Percentiles rank a stretch among this genome's conserved stretches.
Evolutionary conservation across 495 filamentous ascomycete species (phyloP).

Genomic region (Monascus purpureus): DNA sequence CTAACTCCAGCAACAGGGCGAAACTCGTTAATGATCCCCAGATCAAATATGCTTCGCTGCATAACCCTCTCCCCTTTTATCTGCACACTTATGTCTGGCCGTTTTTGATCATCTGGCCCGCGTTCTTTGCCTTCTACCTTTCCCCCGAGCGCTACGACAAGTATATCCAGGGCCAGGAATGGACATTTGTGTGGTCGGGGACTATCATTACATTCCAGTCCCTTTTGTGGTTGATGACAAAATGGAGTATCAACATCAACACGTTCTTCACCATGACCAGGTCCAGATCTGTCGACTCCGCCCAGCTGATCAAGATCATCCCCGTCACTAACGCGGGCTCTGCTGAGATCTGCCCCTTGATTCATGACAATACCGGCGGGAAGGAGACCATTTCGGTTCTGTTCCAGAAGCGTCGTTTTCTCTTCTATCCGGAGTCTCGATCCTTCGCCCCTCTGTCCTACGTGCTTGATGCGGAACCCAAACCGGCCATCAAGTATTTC

Average conservation of each 20-base stretch:
- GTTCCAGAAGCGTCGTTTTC: conserved; percentile 96
- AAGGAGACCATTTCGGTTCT: conserved; percentile 75
- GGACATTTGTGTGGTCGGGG: conserved; percentile 91
- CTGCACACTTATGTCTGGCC: conserved; percentile 87
- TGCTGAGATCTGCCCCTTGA: conserved; percentile 73
- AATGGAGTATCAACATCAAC: conserved; percentile 87
- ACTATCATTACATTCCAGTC: conserved; percentile 77
- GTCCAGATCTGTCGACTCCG: conserved; percentile 57
- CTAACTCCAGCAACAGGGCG: conserved; percentile 31
- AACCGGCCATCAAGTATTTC: conserved; percentile 59
- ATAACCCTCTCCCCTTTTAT: conserved; percentile 70
- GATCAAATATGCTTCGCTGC: conserved; percentile 75
- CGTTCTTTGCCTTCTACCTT: conserved; percentile 77
- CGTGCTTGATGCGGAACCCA: conserved; percentile 71
- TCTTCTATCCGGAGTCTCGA: conserved; percentile 56
- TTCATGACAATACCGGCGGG: conserved; percentile 55
- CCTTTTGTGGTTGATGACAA: conserved; percentile 85
- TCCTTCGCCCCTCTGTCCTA: conserved; percentile 73
- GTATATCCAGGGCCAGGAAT: conserved; percentile 79
- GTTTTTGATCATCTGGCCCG: conserved; percentile 79
- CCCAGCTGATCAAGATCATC: conserved; percentile 86
- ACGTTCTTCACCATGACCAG: conserved; percentile 66
- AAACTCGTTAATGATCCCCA: conserved; percentile 82
- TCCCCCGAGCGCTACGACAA: conserved; percentile 71
- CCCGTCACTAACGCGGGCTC: conserved; percentile 79